Percentiles rank a stretch among this genome's conserved stretches.
Evolutionary conservation across 768 basidiomycete species (phyloP).

Genomic region (Mycena crocata): DNA sequence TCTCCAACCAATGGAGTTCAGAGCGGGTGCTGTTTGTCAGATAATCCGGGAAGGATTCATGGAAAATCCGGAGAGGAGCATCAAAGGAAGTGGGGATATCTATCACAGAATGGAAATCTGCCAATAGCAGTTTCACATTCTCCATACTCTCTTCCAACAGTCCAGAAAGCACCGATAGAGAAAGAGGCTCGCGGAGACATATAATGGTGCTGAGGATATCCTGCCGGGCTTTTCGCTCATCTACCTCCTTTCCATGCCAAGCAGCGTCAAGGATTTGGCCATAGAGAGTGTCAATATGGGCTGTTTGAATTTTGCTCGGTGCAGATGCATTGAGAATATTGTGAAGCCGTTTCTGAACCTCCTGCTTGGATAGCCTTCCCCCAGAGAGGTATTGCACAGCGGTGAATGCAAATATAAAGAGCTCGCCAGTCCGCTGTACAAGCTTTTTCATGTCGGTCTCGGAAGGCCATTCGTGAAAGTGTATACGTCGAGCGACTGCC

Average conservation of each 20-base stretch:
- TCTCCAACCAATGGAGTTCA: background rate
- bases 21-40: background rate
- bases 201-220: background rate
- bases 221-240: background rate
- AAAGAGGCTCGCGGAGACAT: slow-evolving; percentile 5
- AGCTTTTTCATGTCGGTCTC: background rate
- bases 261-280: background rate
- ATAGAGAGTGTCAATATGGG: background rate
- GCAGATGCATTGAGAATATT: background rate
- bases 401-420: background rate
- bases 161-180: background rate
- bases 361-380: background rate
- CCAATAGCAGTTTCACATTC: background rate
- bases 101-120: slow-evolving; percentile 1
- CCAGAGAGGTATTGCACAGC: background rate
- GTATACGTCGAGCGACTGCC: background rate
- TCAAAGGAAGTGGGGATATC: background rate
- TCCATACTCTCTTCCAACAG: background rate
- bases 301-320: background rate
- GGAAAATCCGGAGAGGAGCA: background rate
- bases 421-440: background rate
- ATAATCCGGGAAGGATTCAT: slow-evolving; percentile 10
- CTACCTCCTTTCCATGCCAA: background rate
- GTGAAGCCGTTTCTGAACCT: background rate
- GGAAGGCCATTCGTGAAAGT: background rate